These are phyloP conservation scores for Camellia granthamiana DNA, from an alignment of 148 eudicot genomes.

Conservation along the genomic window DNA sequence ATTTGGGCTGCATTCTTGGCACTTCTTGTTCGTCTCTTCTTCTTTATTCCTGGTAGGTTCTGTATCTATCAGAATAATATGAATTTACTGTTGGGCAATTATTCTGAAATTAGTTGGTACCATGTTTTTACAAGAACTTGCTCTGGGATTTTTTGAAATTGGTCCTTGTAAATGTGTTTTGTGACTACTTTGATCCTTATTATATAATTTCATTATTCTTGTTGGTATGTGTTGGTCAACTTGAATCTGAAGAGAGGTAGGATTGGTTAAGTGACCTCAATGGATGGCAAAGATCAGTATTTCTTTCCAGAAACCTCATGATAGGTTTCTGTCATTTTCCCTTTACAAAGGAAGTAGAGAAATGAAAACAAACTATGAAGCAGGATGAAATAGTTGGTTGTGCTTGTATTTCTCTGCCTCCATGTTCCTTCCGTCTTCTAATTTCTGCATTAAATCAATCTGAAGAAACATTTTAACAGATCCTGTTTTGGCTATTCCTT, in stretches of 20 bases:
- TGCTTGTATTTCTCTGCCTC: not conserved
- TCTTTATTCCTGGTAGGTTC: constrained; percentile 73
- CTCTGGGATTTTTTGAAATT: not conserved
- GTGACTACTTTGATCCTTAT: not conserved
- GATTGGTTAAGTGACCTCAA: not conserved
- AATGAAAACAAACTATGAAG: not conserved
- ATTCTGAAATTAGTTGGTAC: not conserved
- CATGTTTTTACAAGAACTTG: not conserved
- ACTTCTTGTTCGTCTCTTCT: constrained; percentile 81
- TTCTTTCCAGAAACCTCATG: not conserved
- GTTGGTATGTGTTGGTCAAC: not conserved
- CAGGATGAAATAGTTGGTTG: not conserved
- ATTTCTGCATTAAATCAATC: not conserved
- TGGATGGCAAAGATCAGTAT: not conserved
- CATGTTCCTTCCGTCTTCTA: not conserved
- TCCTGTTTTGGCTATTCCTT: constrained; percentile 13
- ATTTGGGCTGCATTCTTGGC: constrained; percentile 82
- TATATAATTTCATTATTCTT: not conserved
- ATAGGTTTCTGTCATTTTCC: not conserved
- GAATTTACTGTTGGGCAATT: not conserved
- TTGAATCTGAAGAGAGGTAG: not conserved
- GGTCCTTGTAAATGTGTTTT: not conserved
- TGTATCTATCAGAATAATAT: not conserved
- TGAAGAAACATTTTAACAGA: not conserved
- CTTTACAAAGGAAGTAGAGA: not conserved